phyloP scores from a whole-genome alignment of 164 flowering plant species.

The Sedum album region DNA sequence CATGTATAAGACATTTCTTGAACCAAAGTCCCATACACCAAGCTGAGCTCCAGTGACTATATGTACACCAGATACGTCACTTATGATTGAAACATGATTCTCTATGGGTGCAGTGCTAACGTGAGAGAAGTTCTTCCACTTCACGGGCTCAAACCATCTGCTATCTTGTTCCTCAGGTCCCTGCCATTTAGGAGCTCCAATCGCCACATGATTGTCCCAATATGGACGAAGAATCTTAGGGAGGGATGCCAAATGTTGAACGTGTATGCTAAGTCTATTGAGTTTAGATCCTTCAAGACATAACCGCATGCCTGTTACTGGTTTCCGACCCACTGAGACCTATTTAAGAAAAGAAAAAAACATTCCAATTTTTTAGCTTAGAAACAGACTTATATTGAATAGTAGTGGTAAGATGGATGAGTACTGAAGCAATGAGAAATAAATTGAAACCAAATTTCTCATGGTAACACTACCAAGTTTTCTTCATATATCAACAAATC shows the following conservation, averaged over 20 bases:
- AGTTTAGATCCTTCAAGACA: constrained; percentile 67
- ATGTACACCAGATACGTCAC: constrained; percentile 52
- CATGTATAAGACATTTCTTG: constrained; percentile 63
- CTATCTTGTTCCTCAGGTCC: constrained; percentile 95
- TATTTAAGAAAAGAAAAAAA: constrained; percentile 12
- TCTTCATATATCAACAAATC: not conserved
- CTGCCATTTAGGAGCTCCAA: constrained; percentile 85
- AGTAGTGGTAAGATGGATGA: not conserved
- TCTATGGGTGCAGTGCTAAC: constrained; percentile 87
- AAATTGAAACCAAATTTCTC: not conserved
- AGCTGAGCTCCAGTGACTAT: constrained; percentile 93
- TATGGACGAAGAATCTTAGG: constrained; percentile 70
- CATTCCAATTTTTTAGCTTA: not conserved
- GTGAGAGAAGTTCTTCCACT: constrained; percentile 88
- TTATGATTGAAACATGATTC: constrained; percentile 44
- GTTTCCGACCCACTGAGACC: constrained; percentile 78
- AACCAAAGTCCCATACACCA: constrained; percentile 93
- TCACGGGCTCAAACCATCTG: constrained; percentile 85
- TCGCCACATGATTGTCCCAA: constrained; percentile 77
- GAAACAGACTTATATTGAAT: not conserved
- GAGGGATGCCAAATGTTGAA: constrained; percentile 65
- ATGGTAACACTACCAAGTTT: not conserved
- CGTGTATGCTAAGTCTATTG: constrained; percentile 55
- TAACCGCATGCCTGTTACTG: constrained; percentile 71
- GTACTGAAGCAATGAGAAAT: not conserved